Evolutionary conservation across 2,329 filamentous ascomycete species (phyloP).

Genomic region (Botrytis paeoniae): DNA sequence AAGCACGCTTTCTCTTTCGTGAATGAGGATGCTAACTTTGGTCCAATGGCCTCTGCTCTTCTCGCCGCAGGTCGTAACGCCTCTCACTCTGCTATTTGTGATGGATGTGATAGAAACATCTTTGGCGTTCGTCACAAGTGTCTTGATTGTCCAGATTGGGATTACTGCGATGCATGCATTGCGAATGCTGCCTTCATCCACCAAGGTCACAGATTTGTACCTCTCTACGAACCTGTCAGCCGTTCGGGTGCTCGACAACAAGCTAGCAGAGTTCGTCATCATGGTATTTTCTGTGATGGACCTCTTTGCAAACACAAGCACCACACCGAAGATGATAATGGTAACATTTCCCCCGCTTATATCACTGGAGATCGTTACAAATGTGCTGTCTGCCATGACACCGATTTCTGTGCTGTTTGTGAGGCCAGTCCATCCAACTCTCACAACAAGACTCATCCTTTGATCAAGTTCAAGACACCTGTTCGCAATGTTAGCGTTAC

Average conservation of each 20-base stretch:
- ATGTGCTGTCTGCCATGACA: slow-evolving; percentile 92
- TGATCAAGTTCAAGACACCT: slow-evolving; percentile 95
- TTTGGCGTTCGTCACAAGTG: slow-evolving; percentile 93
- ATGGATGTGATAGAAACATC: slow-evolving; percentile 87
- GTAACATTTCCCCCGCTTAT: slow-evolving; percentile 57
- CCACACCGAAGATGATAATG: slow-evolving; percentile 27
- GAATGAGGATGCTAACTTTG: slow-evolving; percentile 59
- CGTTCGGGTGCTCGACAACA: slow-evolving; percentile 43
- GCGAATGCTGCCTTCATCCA: slow-evolving; percentile 66
- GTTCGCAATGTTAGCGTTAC: slow-evolving; percentile 84
- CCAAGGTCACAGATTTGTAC: slow-evolving; percentile 81
- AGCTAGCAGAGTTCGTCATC: slow-evolving; percentile 56
- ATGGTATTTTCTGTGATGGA: slow-evolving; percentile 91
- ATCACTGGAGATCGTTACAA: slow-evolving; percentile 92
- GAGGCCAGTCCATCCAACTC: slow-evolving; percentile 80
- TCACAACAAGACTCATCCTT: slow-evolving; percentile 93
- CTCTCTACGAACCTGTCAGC: slow-evolving; percentile 72
- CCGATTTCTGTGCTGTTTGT: slow-evolving; percentile 91
- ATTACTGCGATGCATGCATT: slow-evolving; percentile 81
- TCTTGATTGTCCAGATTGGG: slow-evolving; percentile 94
- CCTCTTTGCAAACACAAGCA: slow-evolving; percentile 68
- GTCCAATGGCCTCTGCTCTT: slow-evolving; percentile 60
- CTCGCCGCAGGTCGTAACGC: slow-evolving; percentile 77
- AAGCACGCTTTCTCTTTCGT: slow-evolving; percentile 75
- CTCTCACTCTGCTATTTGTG: slow-evolving; percentile 85